Percentiles rank a stretch among this genome's conserved stretches.
Conservation (phyloP, 768 basidiomycete species). For the Chalciporus pseudorubinellus region DNA sequence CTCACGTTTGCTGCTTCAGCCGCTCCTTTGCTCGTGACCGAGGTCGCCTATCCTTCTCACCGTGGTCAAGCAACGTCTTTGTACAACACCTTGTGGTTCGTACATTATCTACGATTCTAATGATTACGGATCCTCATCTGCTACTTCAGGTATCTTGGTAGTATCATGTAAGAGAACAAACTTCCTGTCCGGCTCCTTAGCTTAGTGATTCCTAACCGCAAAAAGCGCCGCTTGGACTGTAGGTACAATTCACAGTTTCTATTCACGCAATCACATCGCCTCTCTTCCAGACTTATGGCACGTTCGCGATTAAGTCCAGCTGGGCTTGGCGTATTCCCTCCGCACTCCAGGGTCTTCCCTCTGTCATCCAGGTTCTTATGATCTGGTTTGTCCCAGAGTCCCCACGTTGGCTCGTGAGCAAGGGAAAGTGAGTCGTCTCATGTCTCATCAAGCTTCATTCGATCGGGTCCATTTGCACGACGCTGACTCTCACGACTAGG, state of each 20-base stretch:
- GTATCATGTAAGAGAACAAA: slow-evolving; percentile 27
- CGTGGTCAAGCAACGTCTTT: slow-evolving; percentile 74
- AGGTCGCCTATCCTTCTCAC: slow-evolving; percentile 78
- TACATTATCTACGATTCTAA: neutral
- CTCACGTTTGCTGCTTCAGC: slow-evolving; percentile 24
- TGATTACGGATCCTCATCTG: slow-evolving; percentile 6
- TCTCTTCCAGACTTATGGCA: slow-evolving; percentile 57
- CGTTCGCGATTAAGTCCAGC: slow-evolving; percentile 60
- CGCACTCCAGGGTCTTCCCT: slow-evolving; percentile 66
- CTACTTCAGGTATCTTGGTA: slow-evolving; percentile 33
- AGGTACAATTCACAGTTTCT: neutral
- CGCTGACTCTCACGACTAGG: slow-evolving; percentile 15
- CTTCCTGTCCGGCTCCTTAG: neutral
- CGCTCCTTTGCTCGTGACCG: slow-evolving; percentile 80
- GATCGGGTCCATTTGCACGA: neutral
- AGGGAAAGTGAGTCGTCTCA: slow-evolving; percentile 44
- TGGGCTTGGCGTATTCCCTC: slow-evolving; percentile 88
- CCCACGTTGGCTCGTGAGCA: slow-evolving; percentile 78
- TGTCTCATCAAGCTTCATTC: neutral
- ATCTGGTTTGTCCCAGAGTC: slow-evolving; percentile 77
- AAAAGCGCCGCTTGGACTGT: slow-evolving; percentile 67
- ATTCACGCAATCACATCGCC: neutral
- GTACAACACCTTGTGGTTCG: slow-evolving; percentile 78
- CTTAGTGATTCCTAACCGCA: neutral
- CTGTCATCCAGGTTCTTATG: slow-evolving; percentile 61